Conservation (phyloP, 495 filamentous ascomycete genomes). For the Podospora pseudoanserina region DNA sequence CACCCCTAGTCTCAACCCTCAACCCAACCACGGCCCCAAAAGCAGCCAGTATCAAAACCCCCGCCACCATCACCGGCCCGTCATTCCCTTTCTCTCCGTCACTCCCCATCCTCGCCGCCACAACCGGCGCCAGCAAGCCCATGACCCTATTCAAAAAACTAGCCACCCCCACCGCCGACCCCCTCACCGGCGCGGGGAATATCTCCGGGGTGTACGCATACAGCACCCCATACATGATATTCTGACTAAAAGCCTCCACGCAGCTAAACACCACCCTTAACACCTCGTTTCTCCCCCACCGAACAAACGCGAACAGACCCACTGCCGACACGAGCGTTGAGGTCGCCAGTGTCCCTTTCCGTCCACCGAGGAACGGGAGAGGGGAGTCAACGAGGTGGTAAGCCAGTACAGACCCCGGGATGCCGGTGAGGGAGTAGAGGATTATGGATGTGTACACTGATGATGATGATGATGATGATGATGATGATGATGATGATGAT, state of each 20-base stretch:
- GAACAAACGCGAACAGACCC: not conserved
- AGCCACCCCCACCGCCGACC: conserved; percentile 70
- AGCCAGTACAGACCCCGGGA: not conserved
- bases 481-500: not conserved
- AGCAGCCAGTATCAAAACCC: conserved; percentile 63
- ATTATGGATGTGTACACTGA: not conserved
- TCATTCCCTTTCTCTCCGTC: conserved; percentile 25
- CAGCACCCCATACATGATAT: conserved; percentile 83
- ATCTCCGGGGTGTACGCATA: conserved; percentile 60
- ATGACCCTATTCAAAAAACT: conserved; percentile 68
- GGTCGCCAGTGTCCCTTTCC: not conserved
- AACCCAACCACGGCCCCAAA: conserved; percentile 50
- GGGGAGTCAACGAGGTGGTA: not conserved
- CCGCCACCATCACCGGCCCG: conserved; percentile 70
- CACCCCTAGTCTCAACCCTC: conserved; percentile 69
- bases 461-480: too few relatives aligned
- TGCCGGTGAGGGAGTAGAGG: not conserved
- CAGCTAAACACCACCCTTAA: conserved; percentile 71
- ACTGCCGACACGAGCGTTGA: not conserved
- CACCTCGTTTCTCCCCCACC: conserved; percentile 44
- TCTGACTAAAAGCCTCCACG: conserved; percentile 69
- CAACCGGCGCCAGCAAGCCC: conserved; percentile 71
- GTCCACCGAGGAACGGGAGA: not conserved
- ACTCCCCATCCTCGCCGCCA: conserved; percentile 68
- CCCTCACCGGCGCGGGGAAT: not conserved